A percentile compares a stretch with the other conserved stretches of the same genome.
Conservation (phyloP, 1,139 yeast species). For the Blastobotrys elegans region DNA sequence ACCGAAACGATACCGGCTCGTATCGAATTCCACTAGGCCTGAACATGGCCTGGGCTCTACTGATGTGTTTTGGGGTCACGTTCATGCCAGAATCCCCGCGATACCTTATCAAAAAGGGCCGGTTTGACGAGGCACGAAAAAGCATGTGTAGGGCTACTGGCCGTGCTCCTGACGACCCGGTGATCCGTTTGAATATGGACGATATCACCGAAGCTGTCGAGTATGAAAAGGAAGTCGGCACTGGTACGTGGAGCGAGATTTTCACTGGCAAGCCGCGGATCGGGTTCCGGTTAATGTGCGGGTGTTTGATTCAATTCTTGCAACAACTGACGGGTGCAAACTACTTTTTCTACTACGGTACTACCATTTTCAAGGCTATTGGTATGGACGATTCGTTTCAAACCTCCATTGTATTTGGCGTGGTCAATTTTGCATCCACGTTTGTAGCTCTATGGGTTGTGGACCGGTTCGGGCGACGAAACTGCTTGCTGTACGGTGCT, state of each 20-base stretch:
- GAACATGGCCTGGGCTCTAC: constrained; percentile 7
- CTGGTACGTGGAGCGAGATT: constrained; percentile 11
- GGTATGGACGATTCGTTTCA: constrained; percentile 61
- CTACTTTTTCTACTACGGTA: constrained; percentile 78
- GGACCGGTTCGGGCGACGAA: constrained; percentile 68
- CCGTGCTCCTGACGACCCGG: constrained; percentile 9
- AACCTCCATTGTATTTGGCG: constrained; percentile 71
- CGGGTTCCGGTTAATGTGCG: constrained; percentile 34
- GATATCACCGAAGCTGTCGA: constrained; percentile 39
- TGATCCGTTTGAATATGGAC: constrained; percentile 35
- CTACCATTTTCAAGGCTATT: constrained; percentile 69
- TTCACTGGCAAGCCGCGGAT: constrained; percentile 11
- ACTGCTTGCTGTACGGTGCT: constrained; percentile 58
- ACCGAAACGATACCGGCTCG: background rate
- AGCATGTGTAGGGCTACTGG: background rate
- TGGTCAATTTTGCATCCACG: constrained; percentile 73
- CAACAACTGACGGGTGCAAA: constrained; percentile 39
- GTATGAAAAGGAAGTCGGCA: constrained; percentile 30
- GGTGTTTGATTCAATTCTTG: constrained; percentile 10
- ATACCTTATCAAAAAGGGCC: constrained; percentile 14
- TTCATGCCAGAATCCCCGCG: constrained; percentile 11
- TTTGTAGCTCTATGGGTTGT: constrained; percentile 61
- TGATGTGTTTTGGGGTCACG: constrained; percentile 5
- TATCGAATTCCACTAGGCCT: background rate
- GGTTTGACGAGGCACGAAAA: constrained; percentile 15